Evolutionary conservation across 495 filamentous ascomycete species (phyloP).

Genomic region (Thermothielavioides terrestris): DNA sequence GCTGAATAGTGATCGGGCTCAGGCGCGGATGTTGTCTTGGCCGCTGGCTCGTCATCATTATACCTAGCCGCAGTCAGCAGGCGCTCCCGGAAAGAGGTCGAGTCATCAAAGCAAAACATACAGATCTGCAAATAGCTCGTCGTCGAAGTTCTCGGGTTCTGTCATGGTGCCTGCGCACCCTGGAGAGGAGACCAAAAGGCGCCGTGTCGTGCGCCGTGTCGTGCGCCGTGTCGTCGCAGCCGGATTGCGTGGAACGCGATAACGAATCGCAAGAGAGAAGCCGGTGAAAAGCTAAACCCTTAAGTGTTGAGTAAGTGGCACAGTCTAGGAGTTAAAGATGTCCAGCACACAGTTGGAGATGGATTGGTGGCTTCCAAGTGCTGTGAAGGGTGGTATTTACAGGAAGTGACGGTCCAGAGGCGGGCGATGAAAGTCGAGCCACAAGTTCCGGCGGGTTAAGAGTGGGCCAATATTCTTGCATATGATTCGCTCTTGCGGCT

Average conservation of each 20-base stretch:
- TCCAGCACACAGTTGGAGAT: too few species aligned
- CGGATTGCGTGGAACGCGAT: too few species aligned
- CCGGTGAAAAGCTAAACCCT: too few species aligned
- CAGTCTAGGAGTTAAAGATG: too few species aligned
- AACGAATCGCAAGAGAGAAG: too few species aligned
- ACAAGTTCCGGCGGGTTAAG: too few species aligned
- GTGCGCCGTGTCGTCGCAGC: too few species aligned
- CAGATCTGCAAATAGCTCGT: constrained; percentile 98
- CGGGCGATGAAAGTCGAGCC: background rate
- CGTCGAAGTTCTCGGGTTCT: constrained; percentile 83
- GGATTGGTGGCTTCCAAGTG: background rate
- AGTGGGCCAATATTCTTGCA: too few species aligned
- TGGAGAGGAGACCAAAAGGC: background rate
- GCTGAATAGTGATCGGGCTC: constrained; percentile 25
- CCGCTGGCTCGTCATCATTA: constrained; percentile 64
- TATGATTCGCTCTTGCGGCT: too few species aligned
- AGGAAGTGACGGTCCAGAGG: background rate
- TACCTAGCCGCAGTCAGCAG: constrained; percentile 50
- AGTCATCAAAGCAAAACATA: constrained; percentile 39
- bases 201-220: background rate
- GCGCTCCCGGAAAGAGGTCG: background rate
- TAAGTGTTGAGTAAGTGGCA: too few species aligned
- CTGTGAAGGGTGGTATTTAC: background rate
- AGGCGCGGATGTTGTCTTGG: constrained; percentile 34
- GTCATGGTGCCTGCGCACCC: constrained; percentile 50